These are phyloP conservation scores for Orobanche coerulescens DNA, from an alignment of 257 asterid species.

Conservation along the genomic window DNA sequence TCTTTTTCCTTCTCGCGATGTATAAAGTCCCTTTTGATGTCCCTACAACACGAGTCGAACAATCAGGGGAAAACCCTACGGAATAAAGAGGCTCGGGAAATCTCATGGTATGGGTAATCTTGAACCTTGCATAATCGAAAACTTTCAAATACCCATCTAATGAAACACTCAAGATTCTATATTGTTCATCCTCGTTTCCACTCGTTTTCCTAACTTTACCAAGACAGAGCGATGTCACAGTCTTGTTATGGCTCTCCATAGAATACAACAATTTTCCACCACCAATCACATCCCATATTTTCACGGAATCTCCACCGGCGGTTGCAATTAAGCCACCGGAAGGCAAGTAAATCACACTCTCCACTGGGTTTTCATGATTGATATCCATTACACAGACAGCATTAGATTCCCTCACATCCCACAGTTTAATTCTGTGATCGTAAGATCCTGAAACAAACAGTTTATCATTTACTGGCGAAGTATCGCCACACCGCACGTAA, in stretches of 20 bases:
- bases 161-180: slow-evolving; percentile 70
- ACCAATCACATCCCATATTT: slow-evolving; percentile 90
- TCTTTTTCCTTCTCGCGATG: slow-evolving; percentile 59
- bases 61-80: slow-evolving; percentile 67
- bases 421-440: slow-evolving; percentile 64
- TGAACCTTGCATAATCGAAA: slow-evolving; percentile 69
- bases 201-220: slow-evolving; percentile 48
- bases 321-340: slow-evolving; percentile 87
- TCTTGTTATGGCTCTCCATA: slow-evolving; percentile 92
- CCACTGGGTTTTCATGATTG: slow-evolving; percentile 83
- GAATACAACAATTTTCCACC: slow-evolving; percentile 82
- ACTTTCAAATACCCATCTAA: slow-evolving; percentile 93
- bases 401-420: slow-evolving; percentile 73
- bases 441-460: slow-evolving; percentile 82
- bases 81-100: slow-evolving; percentile 73
- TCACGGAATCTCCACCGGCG: slow-evolving; percentile 73
- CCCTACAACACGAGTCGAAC: slow-evolving; percentile 70
- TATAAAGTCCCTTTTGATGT: slow-evolving; percentile 68
- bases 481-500: slow-evolving; percentile 83
- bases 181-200: slow-evolving; percentile 49
- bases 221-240: slow-evolving; percentile 70
- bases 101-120: slow-evolving; percentile 76
- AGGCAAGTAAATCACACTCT: slow-evolving; percentile 80
- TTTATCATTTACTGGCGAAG: slow-evolving; percentile 69
- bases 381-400: slow-evolving; percentile 56